Conservation (phyloP, 345 rosid species). For the Salix arbutifolia region DNA sequence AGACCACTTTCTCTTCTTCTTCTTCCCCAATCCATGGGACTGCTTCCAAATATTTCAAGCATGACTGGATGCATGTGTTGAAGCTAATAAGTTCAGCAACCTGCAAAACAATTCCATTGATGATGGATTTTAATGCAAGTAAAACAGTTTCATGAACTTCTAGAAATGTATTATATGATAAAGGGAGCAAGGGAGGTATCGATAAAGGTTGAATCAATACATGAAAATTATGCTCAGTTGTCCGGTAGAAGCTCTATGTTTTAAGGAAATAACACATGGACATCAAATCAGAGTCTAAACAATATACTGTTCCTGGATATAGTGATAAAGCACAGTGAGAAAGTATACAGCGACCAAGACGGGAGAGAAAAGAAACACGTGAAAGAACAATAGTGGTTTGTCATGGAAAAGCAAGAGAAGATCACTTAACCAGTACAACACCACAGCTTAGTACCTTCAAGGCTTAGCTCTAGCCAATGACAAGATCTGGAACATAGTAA, state of each 20-base stretch:
- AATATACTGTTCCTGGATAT: neutral
- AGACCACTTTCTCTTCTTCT: constrained; percentile 89
- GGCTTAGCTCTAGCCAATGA: neutral
- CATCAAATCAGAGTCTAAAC: neutral
- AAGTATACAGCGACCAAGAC: neutral
- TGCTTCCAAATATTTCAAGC: constrained; percentile 94
- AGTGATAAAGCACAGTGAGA: neutral
- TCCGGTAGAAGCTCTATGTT: neutral
- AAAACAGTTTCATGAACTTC: constrained; percentile 6
- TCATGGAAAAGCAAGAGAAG: neutral
- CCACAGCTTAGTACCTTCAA: neutral
- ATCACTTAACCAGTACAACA: neutral
- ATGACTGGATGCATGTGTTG: constrained; percentile 60
- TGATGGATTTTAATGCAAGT: neutral
- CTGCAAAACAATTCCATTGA: constrained; percentile 29
- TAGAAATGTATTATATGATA: neutral
- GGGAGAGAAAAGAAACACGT: neutral
- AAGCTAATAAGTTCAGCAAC: constrained; percentile 76
- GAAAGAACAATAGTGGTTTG: no score
- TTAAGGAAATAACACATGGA: neutral
- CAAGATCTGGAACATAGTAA: neutral
- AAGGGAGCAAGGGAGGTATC: neutral
- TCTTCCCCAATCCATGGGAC: constrained; percentile 99
- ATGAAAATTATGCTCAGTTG: neutral
- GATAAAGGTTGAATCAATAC: neutral